A percentile compares a stretch with the other conserved stretches of the same genome.
Evolutionary conservation across 805 yeast genomes (phyloP).

Genomic region (Teunomyces kruisii): DNA sequence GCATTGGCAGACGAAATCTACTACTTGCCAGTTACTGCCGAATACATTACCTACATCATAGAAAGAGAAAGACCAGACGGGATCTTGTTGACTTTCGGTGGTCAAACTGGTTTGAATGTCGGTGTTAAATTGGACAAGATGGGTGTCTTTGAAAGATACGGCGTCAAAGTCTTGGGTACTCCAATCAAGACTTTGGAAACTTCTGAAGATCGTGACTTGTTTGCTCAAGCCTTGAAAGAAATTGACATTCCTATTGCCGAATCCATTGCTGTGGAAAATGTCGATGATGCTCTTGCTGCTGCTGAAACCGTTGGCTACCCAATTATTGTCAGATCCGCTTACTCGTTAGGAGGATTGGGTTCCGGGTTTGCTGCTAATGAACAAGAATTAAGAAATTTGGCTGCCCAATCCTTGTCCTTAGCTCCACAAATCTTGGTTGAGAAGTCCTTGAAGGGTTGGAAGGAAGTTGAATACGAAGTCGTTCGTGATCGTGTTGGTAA

Average conservation of each 20-base stretch:
- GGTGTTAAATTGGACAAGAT: conserved; percentile 93
- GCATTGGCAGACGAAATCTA: conserved; percentile 93
- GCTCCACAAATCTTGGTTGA: conserved; percentile 96
- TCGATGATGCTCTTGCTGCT: conserved; percentile 91
- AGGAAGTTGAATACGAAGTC: conserved; percentile 97
- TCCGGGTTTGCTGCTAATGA: conserved; percentile 92
- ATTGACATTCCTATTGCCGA: conserved; percentile 96
- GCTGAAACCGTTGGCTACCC: conserved; percentile 91
- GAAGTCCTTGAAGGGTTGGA: conserved; percentile 98
- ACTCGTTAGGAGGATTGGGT: conserved; percentile 95
- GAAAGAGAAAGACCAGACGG: conserved; percentile 98
- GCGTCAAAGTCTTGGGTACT: conserved; percentile 94
- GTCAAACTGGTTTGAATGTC: conserved; percentile 95
- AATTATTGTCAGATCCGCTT: conserved; percentile 95
- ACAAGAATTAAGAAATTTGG: conserved; percentile 79
- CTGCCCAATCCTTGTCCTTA: conserved; percentile 83
- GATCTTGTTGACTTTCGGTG: conserved; percentile 93
- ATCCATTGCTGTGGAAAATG: conserved; percentile 90
- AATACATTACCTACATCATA: conserved; percentile 90
- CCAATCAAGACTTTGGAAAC: conserved; percentile 95
- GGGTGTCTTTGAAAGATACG: conserved; percentile 89
- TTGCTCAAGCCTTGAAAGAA: conserved; percentile 92
- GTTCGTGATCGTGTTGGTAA: conserved; percentile 95
- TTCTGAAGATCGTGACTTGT: conserved; percentile 95
- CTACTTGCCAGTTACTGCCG: conserved; percentile 95